Evolutionary conservation across 2,329 filamentous ascomycete genomes (phyloP).

Genomic region (Hypoxylon sp.): DNA sequence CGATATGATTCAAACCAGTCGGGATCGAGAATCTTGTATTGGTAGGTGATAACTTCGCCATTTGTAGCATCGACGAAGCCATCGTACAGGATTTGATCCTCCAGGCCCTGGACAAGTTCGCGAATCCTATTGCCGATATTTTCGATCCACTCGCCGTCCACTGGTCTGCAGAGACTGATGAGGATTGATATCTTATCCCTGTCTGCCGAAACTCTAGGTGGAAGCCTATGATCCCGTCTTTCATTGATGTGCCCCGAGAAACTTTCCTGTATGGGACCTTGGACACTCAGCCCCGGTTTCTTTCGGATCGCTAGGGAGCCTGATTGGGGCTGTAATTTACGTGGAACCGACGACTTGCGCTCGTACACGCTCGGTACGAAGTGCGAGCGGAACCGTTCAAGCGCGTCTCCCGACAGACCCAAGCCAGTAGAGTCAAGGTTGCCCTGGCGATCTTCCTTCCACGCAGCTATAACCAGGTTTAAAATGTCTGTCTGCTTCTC

Average conservation of each 20-base stretch:
- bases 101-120: not conserved
- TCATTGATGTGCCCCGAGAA: not conserved
- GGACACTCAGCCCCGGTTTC: not conserved
- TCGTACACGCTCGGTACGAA: not conserved
- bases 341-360: not conserved
- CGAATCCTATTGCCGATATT: not conserved
- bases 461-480: not conserved
- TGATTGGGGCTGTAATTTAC: not conserved
- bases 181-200: not conserved
- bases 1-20: not conserved
- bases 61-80: not conserved
- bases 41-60: not conserved
- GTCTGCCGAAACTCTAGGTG: not conserved
- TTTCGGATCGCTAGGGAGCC: not conserved
- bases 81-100: not conserved
- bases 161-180: not conserved
- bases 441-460: not conserved
- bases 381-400: not conserved
- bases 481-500: not conserved
- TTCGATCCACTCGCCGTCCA: not conserved
- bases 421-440: not conserved
- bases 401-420: not conserved
- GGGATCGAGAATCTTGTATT: not conserved
- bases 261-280: not conserved
- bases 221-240: not conserved